phyloP scores from a whole-genome alignment of 176 grass and related monocot species.

The Rhynchospora pubera region DNA sequence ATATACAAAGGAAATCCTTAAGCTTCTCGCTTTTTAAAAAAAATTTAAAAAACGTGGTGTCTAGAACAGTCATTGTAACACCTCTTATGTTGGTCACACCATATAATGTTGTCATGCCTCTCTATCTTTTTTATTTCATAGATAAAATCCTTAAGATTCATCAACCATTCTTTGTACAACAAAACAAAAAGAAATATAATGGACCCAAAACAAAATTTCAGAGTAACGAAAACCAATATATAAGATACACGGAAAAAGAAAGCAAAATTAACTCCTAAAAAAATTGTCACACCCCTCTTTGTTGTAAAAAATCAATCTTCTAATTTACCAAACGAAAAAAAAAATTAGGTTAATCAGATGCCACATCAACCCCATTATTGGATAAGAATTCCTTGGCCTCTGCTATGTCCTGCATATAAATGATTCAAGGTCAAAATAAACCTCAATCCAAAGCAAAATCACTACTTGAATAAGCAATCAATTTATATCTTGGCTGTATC shows the following conservation, averaged over 20 bases:
- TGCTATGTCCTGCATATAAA: conserved; percentile 52
- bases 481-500: background rate
- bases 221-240: too few relatives aligned
- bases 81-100: too few relatives aligned
- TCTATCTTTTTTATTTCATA: background rate
- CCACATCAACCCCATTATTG: conserved; percentile 54
- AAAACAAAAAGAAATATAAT: background rate
- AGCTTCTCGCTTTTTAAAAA: background rate
- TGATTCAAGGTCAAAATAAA: background rate
- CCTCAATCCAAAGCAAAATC: background rate
- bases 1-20: too few relatives aligned
- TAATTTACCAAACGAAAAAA: background rate
- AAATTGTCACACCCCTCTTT: background rate
- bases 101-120: background rate
- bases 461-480: background rate
- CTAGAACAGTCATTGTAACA: too few relatives aligned
- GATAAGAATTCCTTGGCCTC: conserved; percentile 71
- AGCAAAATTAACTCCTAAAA: background rate
- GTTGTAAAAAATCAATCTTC: background rate
- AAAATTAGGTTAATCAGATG: conserved; percentile 38
- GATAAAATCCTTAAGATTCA: background rate
- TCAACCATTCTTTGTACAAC: background rate
- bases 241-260: too few relatives aligned
- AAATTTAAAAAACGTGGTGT: background rate
- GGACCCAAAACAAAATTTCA: background rate